These are phyloP conservation scores for Tardiomyces digboiensis DNA, from an alignment of 1,139 yeast genomes.

Conservation along the genomic window DNA sequence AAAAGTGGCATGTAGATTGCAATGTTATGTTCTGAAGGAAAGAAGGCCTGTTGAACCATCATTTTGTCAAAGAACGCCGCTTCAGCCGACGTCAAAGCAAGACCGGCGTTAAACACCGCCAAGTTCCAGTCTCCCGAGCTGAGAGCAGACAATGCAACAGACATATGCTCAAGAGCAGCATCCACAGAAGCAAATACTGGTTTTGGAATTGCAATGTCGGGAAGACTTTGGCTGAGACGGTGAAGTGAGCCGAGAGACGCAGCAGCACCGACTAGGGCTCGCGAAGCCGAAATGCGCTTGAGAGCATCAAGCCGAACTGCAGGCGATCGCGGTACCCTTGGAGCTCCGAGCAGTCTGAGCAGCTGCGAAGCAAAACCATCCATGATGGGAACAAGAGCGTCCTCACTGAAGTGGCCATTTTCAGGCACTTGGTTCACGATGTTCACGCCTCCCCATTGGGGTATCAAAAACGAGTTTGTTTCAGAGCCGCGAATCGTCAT, in stretches of 20 bases:
- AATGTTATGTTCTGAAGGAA: constrained; percentile 90
- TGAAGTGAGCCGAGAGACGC: constrained; percentile 62
- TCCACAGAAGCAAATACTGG: constrained; percentile 42
- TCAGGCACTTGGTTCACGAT: constrained; percentile 16
- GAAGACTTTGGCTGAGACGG: constrained; percentile 56
- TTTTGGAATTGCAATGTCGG: constrained; percentile 75
- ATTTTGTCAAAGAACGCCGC: constrained; percentile 85
- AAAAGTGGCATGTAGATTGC: constrained; percentile 87
- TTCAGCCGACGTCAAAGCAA: constrained; percentile 50
- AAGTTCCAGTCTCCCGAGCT: constrained; percentile 29
- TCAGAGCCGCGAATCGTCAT: constrained; percentile 33
- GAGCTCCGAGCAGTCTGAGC: constrained; percentile 62
- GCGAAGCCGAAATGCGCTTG: constrained; percentile 45
- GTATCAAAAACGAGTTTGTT: constrained; percentile 66
- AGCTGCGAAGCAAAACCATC: constrained; percentile 70
- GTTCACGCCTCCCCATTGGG: constrained; percentile 77
- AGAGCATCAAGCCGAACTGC: constrained; percentile 55
- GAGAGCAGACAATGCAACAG: constrained; percentile 26
- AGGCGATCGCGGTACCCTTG: constrained; percentile 46
- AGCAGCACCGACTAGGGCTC: constrained; percentile 40
- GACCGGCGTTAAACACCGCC: constrained; percentile 46
- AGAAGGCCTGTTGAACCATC: constrained; percentile 91
- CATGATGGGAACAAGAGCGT: constrained; percentile 47
- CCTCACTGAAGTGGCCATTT: constrained; percentile 19
- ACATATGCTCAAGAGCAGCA: constrained; percentile 31